Evolutionary conservation across 108 stramenopile genomes (phyloP), one percentile per base, ranked within the genome.

Genomic region (Cyclostephanos tholiformis): DNA sequence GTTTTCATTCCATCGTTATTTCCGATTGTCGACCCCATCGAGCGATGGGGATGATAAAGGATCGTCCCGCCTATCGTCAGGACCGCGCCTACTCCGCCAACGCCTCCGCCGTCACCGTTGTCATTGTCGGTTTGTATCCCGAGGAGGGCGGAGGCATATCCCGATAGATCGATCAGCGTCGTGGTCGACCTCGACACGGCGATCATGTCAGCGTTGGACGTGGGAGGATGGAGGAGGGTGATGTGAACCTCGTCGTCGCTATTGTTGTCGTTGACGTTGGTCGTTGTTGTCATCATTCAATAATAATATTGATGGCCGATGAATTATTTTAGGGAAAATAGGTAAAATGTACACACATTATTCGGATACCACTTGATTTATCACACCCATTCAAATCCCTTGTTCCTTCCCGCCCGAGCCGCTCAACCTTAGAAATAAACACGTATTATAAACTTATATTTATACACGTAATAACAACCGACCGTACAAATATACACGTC

Each of bases 91-190:
- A 13, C 44, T 46, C 44, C 44, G 0, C 44, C 44, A 12, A 1
- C 41, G 12, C 8, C 41, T 41, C 41, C 41, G 41, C 2, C 0
- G 44, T 17, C 44, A 14, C 16, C 16, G 44, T 46, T 14, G 44
- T 46, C 44, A 14, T 46, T 43, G 7, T 41, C 63, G 26, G 64
- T n/a, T n/a, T n/a, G 63, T 30, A 90, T 38, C 14, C 85, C 89
- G 26, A 92, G 74, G 30, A 92, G 36, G 29, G 91, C 91, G 9
- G 64, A 66, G 23, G 85, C 75, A 23, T 85, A 87, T 7, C 80
- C 79, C 25, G 83, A 23, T 27, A 90, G 69, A 51, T 90, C 89
- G 12, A 56, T 19, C 16, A 90, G 32, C 0, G 85, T 86, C 44
- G 44, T 46, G 50, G 86, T 82, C 12, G 65, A 63, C 1, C 76